A percentile compares a stretch with the other conserved stretches of the same genome.
These are phyloP conservation scores for Malassezia japonica DNA, from an alignment of 1,284 basidiomycete genomes.

Conservation along the genomic window DNA sequence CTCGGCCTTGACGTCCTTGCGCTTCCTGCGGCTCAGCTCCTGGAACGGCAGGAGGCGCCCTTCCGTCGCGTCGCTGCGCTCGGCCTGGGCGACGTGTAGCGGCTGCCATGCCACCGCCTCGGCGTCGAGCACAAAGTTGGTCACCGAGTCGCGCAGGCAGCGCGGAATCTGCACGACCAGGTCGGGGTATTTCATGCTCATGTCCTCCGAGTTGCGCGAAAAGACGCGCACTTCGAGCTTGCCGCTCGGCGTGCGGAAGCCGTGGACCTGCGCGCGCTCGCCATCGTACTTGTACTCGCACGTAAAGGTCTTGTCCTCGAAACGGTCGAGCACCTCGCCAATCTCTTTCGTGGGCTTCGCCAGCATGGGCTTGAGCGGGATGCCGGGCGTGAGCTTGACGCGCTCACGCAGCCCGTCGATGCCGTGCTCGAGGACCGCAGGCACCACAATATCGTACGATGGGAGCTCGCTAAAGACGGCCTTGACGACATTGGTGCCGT, in stretches of 20 bases:
- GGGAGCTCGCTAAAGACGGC: constrained; percentile 91
- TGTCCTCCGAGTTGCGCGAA: constrained; percentile 95
- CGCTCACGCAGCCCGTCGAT: constrained; percentile 61
- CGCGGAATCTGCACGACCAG: constrained; percentile 81
- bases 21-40: constrained; percentile 83
- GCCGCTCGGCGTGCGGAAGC: constrained; percentile 15
- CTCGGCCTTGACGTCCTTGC: constrained; percentile 92
- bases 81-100: constrained; percentile 42
- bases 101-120: constrained; percentile 94
- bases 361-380: constrained; percentile 97
- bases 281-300: constrained; percentile 99
- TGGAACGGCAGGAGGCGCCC: constrained; percentile 86
- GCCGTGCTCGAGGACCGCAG: constrained; percentile 72
- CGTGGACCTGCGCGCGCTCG: constrained; percentile 69
- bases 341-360: constrained; percentile 99
- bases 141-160: constrained; percentile 57
- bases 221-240: constrained; percentile 63
- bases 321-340: constrained; percentile 92
- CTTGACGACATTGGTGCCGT: constrained; percentile 71
- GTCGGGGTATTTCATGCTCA: constrained; percentile 99
- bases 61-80: constrained; percentile 16
- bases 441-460: constrained; percentile 85
- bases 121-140: constrained; percentile 85
- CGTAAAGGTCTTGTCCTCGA: constrained; percentile 89
- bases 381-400: constrained; percentile 82